These are phyloP conservation scores for Chrysophaeum taylorii DNA, from an alignment of 352 stramenopile species.

Conservation along the genomic window DNA sequence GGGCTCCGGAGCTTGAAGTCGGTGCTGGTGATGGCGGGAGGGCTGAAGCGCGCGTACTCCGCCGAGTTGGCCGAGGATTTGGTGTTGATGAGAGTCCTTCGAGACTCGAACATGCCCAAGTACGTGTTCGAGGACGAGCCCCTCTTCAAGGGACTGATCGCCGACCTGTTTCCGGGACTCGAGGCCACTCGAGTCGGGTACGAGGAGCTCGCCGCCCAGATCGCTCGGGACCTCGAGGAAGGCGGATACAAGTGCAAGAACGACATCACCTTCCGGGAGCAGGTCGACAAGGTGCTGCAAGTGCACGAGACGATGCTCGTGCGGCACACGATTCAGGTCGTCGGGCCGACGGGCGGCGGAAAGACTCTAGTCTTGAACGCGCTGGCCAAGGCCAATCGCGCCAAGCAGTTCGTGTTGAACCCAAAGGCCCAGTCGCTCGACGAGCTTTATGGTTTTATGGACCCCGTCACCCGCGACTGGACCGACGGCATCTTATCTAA, in stretches of 20 bases:
- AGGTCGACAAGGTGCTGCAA: constrained; percentile 92
- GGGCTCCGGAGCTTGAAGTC: constrained; percentile 81
- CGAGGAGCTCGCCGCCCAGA: constrained; percentile 68
- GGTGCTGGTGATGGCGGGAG: constrained; percentile 81
- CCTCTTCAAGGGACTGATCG: constrained; percentile 83
- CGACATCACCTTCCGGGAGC: constrained; percentile 57
- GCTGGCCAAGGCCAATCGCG: constrained; percentile 62
- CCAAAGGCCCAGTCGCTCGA: constrained; percentile 81
- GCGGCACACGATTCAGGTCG: constrained; percentile 88
- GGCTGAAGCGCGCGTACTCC: constrained; percentile 75
- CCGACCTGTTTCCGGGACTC: constrained; percentile 81
- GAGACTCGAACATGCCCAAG: constrained; percentile 90
- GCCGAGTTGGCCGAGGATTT: constrained; percentile 79
- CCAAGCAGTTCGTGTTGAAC: constrained; percentile 82
- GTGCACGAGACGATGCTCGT: constrained; percentile 93
- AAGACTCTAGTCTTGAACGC: constrained; percentile 82
- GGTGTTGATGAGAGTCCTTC: constrained; percentile 82
- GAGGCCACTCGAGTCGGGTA: constrained; percentile 82
- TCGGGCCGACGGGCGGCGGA: constrained; percentile 76
- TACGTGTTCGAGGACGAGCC: constrained; percentile 90
- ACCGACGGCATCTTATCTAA: constrained; percentile 84
- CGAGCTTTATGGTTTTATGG: constrained; percentile 86
- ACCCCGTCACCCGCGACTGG: constrained; percentile 86
- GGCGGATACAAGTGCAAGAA: constrained; percentile 67
- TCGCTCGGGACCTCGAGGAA: constrained; percentile 63